Conservation (phyloP, 225 moss, liverwort and hornwort genomes). For the Polytrichum formosum region DNA sequence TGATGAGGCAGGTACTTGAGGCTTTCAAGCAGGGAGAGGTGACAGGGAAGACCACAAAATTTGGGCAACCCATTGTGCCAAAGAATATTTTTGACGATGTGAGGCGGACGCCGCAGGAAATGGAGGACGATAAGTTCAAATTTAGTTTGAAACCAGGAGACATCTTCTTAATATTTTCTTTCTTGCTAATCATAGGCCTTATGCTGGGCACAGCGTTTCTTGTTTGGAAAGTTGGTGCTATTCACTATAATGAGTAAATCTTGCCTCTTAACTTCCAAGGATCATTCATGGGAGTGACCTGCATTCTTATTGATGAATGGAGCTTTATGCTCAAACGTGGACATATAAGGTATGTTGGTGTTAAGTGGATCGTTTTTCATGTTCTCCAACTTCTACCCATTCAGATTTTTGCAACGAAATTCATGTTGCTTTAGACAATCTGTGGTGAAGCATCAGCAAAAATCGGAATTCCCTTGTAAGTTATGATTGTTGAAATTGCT, state of each 20-base stretch:
- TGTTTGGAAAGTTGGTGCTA: slow-evolving; percentile 96
- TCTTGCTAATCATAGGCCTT: slow-evolving; percentile 62
- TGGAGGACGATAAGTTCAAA: slow-evolving; percentile 81
- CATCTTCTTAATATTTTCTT: slow-evolving; percentile 61
- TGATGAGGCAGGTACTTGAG: slow-evolving; percentile 61
- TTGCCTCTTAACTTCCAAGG: background rate
- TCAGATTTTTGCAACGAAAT: too few species aligned
- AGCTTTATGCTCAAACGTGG: too few species aligned
- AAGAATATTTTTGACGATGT: slow-evolving; percentile 90
- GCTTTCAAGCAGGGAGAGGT: slow-evolving; percentile 86
- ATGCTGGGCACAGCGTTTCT: slow-evolving; percentile 87
- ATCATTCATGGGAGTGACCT: too few species aligned
- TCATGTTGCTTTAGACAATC: too few species aligned
- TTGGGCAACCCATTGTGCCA: slow-evolving; percentile 88
- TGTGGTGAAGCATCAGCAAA: too few species aligned
- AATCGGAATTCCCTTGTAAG: too few species aligned
- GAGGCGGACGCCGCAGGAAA: slow-evolving; percentile 85
- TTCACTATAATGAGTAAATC: slow-evolving; percentile 84
- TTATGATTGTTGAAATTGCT: too few species aligned
- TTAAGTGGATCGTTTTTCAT: too few species aligned
- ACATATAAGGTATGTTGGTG: too few species aligned
- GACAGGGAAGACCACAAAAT: slow-evolving; percentile 80
- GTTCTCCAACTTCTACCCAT: too few species aligned
- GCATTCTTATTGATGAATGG: too few species aligned
- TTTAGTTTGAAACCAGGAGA: slow-evolving; percentile 77